Evolutionary conservation across 164 flowering plant genomes (phyloP), one percentile per base, ranked within the genome.

Genomic region (Magnolia changhungtana): DNA sequence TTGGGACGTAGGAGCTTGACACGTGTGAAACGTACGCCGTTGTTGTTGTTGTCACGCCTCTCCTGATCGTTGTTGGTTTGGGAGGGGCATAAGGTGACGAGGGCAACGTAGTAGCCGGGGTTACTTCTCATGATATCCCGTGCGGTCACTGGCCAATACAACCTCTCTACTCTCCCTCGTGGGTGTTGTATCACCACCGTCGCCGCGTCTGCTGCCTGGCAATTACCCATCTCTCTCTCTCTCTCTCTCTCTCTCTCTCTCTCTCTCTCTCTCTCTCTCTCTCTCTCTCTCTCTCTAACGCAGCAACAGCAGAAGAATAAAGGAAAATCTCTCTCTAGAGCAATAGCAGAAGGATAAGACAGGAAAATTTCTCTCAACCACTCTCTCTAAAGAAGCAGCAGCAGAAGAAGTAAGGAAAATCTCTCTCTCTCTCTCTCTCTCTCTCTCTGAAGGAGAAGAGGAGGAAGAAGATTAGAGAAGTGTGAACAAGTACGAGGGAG

Each of bases 71-170:
- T 37, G 71, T 69, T 69, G 76, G 78, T 45, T 75, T 37, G 6
- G 7, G 45, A 37, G 2, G 45, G 74, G 59, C 70, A 31, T 37
- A 72, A 73, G 67, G 82, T 89, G 81, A 95, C 87, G 14, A 93
- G 92, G 52, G 98, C 98, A 0, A 95, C 98, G 73, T 90, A 89
- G 81, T 93, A 91, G 29, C 97, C 95, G 1, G 97, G 97, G 71
- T 95, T 91, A 69, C 71, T 80, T 82, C 83, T 93, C 92, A 93
- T 92, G 61, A 95, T 72, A 80, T 95, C 96, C 61, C 75, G 80
- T 8, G 96, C 99, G 50, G 79, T 77, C 63, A 93, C 84, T 9
- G 97, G 86, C 86, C 90, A 86, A 74, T 88, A 92, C 50, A 59
- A 10, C 63, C 63, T 90, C 49, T 94, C 94, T 16, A 76, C 84